A percentile compares a stretch with the other conserved stretches of the same genome.
Conservation (phyloP, 192 early-diverging fungal species). For the Dissophora globulifera region DNA sequence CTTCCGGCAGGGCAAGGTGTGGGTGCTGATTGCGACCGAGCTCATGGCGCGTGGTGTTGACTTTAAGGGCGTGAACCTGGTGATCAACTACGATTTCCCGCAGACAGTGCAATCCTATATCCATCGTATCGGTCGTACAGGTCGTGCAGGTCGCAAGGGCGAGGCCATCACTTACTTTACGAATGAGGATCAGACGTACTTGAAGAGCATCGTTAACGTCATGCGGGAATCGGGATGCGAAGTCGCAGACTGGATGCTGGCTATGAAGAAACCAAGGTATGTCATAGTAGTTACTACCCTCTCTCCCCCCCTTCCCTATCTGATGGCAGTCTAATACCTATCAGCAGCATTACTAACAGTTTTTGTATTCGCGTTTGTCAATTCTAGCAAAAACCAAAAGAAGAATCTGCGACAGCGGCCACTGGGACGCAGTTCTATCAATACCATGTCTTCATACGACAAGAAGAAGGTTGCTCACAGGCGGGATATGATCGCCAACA, state of each 20-base stretch:
- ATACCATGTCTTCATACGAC: slow-evolving; percentile 82
- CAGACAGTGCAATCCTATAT: slow-evolving; percentile 93
- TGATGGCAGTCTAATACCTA: too few relatives aligned
- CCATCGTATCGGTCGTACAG: slow-evolving; percentile 98
- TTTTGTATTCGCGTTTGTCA: too few relatives aligned
- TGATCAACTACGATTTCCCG: slow-evolving; percentile 99
- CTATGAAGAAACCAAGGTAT: slow-evolving; percentile 79
- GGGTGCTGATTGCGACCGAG: slow-evolving; percentile 97
- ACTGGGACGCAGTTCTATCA: slow-evolving; percentile 79
- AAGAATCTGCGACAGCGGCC: slow-evolving; percentile 78
- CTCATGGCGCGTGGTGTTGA: slow-evolving; percentile 98
- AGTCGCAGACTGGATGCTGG: slow-evolving; percentile 98
- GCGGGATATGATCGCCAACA: slow-evolving; percentile 60
- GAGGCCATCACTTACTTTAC: slow-evolving; percentile 96
- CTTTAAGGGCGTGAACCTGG: slow-evolving; percentile 96
- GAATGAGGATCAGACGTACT: slow-evolving; percentile 88
- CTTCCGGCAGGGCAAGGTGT: slow-evolving; percentile 90
- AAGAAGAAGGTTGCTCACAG: slow-evolving; percentile 74
- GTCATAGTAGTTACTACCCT: background rate
- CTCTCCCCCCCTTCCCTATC: too few relatives aligned
- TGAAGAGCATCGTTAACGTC: slow-evolving; percentile 95
- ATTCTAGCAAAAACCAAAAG: slow-evolving; percentile 69
- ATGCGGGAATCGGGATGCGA: slow-evolving; percentile 96
- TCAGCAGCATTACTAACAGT: too few relatives aligned
- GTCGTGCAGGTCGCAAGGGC: slow-evolving; percentile 92